Evolutionary conservation across 2,329 filamentous ascomycete species (phyloP), one percentile per base, ranked within the genome.

Genomic region (Paecilomyces dactylethromorphus): DNA sequence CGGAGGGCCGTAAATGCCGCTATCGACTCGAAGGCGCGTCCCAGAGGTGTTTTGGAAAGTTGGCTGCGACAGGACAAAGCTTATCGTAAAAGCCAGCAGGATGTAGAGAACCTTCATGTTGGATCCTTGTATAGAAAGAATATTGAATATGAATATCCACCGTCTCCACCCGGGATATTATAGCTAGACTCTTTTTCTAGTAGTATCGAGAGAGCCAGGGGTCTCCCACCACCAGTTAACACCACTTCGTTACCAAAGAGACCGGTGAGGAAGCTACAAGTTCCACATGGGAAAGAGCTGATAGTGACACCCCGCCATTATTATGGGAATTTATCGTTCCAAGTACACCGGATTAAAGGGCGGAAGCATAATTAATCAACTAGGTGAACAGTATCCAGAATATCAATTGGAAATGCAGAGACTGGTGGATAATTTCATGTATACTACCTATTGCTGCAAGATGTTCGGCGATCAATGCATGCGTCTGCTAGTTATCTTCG

Each of bases 1-100:
- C 1, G 69, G 62, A 0, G 78, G 78, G 2, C 79, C 78, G 53
- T 79, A 79, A 2, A 75, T 77, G n/a, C 79, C 79, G 57, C 76
- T 77, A 61, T 81, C 78, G 6, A 76, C 69, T 33, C 78, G 71
- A 1, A 81, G 59, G 3, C 53, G 39, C 12, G 56, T 57, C 15
- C 29, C 33, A 24, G 32, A 50, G 18, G 54, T 21, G 54, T 56
- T 26, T 31, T 56, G 54, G 24, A 35, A 56, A 12, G 54, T 56
- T 18, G 39, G 39, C 15, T 45, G 39, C n/a, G 39, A 18, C n/a
- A n/a, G n/a, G 18, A 45, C n/a, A n/a, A 45, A n/a, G 15, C 39
- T 45, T 45, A 15, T 10, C 6, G 39, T 2, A 8, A 45, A 45
- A 45, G 39, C 39, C 39, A 45, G 39, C n/a, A 45, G 6, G 39